Base-by-base conservation (phyloP, 106 monocot genomes). In the Allium cepa region DNA sequence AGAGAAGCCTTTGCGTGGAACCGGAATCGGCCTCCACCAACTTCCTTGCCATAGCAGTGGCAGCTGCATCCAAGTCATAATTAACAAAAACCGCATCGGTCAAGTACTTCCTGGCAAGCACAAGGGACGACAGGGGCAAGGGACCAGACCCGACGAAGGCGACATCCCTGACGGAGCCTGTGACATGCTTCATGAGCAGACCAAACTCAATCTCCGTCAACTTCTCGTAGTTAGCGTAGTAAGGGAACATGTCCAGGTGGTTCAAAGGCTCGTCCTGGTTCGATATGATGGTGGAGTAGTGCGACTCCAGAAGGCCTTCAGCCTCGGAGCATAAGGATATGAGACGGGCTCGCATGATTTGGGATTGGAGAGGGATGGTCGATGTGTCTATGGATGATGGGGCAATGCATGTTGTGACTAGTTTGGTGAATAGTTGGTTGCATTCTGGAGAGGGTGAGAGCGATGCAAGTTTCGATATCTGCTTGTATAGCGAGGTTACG, bases 61-160 rank as follows among this genome's bases (percentile, higher is more conserved):
- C 92, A 1, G 47, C 12, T 8, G 72, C 52, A 66, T 82, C 82
- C 57, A 82, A 12, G 73, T 93, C 92, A 59, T 83, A 93, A 78
- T 85, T 88, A 73, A 85, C 71, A 67, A 92, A 77, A 17, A 74
- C 22, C 22, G 72, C 7, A 18, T 45, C 46, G 57, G 63, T 59
- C 61, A 85, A 63, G 75, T 85, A 88, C 64, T 57, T 60, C 48
- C 70, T 56, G 57, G 88, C 85, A 27, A 88, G 83, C 13, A 88
- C 71, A 60, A 88, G 50, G 26, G 85, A 79, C 51, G 80, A 83
- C 12, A 88, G 71, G 3, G 92, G 92, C 13, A 92, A 72, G 0
- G 85, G 92, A 4, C 88, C 92, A 8, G 92, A 93, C 46, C 88
- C 92, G 49, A 93, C 66, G 71, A 93, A 88, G 73, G 92, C 83